phyloP scores from a whole-genome alignment of 2,329 filamentous ascomycete genomes.

The Calonectria ilicicola region DNA sequence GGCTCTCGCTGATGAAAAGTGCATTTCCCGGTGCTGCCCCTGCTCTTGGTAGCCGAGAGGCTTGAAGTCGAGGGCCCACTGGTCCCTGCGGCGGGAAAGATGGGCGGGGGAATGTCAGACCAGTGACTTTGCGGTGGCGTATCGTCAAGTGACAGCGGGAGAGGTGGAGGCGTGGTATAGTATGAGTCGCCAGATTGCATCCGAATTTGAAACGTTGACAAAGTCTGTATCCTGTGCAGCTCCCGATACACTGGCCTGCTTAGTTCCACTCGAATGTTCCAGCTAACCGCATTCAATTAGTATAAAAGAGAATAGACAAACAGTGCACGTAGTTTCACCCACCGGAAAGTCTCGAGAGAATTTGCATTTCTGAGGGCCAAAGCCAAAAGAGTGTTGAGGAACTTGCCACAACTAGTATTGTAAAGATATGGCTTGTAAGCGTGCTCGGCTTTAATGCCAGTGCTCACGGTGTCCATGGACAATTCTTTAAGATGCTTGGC shows the following conservation, averaged over 20 bases:
- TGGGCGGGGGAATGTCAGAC: constrained; percentile 39
- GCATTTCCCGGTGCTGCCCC: constrained; percentile 50
- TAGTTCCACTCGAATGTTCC: constrained; percentile 74
- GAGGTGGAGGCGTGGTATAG: constrained; percentile 62
- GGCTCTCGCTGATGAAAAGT: constrained; percentile 51
- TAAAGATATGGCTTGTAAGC: constrained; percentile 67
- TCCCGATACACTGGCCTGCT: constrained; percentile 68
- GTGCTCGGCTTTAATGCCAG: constrained; percentile 64
- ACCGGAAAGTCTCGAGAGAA: constrained; percentile 69
- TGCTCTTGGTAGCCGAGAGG: constrained; percentile 52
- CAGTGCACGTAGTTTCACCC: constrained; percentile 37
- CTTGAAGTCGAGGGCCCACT: constrained; percentile 42
- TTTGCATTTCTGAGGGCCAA: constrained; percentile 67
- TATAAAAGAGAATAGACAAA: neutral
- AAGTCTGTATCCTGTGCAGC: constrained; percentile 64
- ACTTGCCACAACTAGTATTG: constrained; percentile 69
- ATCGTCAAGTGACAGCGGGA: constrained; percentile 50
- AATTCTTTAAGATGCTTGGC: constrained; percentile 68
- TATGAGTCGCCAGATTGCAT: constrained; percentile 69
- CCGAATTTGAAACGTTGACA: constrained; percentile 68
- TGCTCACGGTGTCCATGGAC: constrained; percentile 66
- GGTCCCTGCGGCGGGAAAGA: constrained; percentile 31
- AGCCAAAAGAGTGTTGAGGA: constrained; percentile 71
- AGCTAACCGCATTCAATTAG: constrained; percentile 52
- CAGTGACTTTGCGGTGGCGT: constrained; percentile 45